A percentile compares a stretch with the other conserved stretches of the same genome.
These are phyloP conservation scores for Toxicodendron radicans DNA, from an alignment of 345 rosid genomes.

Conservation along the genomic window DNA sequence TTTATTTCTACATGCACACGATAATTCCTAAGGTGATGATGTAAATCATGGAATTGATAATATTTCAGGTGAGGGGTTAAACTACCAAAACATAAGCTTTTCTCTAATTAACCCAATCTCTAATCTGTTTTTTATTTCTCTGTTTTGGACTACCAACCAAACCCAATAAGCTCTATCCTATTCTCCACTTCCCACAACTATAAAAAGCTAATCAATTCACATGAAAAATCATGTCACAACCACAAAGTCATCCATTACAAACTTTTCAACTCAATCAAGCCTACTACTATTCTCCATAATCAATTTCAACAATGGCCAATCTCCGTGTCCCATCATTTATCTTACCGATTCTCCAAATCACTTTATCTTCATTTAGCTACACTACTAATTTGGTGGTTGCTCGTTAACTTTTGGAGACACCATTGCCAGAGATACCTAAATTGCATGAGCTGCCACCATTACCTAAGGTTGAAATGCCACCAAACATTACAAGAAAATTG, in stretches of 20 bases:
- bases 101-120: too few relatives aligned
- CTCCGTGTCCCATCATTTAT: constrained; percentile 1
- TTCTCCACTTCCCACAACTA: not conserved
- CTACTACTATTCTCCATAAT: too few relatives aligned
- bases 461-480: not conserved
- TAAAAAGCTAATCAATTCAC: not conserved
- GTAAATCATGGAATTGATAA: too few relatives aligned
- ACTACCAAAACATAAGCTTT: too few relatives aligned
- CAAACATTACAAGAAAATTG: too few relatives aligned
- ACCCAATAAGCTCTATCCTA: not conserved
- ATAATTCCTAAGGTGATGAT: too few relatives aligned
- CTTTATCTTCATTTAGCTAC: not conserved
- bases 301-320: not conserved
- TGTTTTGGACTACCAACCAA: too few relatives aligned
- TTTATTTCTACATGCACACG: too few relatives aligned
- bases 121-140: too few relatives aligned
- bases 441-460: constrained; percentile 1
- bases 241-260: too few relatives aligned
- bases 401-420: constrained; percentile 13
- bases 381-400: constrained; percentile 1
- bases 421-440: constrained; percentile 20
- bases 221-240: not conserved
- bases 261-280: not conserved
- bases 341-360: not conserved
- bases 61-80: too few relatives aligned